Base-by-base conservation (phyloP, 192 early-diverging fungal genomes). In the Podochytrium sp. region DNA sequence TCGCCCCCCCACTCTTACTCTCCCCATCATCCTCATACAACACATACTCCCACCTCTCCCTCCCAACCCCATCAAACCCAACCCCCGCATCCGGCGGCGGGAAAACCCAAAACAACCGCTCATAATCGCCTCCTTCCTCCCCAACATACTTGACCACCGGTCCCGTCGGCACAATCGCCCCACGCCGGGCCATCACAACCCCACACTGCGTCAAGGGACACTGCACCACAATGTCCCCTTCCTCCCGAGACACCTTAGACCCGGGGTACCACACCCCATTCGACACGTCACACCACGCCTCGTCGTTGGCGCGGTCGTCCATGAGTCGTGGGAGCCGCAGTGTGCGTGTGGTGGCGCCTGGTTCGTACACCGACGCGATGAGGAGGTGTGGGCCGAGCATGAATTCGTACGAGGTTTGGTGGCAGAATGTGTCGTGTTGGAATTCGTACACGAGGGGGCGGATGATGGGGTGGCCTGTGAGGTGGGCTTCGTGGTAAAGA, bases 381-480 rank as follows among this genome's bases (percentile, higher is more conserved):
- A 90, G 66, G 2, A 90, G 56, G n/a, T 33, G 20, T 4, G 75
- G 51, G 14, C 88, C 88, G 47, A 90, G 68, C 75, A 90, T 80
- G 64, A 80, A 90, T 42, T 89, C 85, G 66, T 85, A 89, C 3
- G 75, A 61, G 30, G 60, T 35, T 41, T 76, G 53, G 39, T 82
- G 76, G 1, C 76, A 76, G 1, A 59, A 23, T 4, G 55, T 59
- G 59, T 90, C 88, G 35, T 80, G 47, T 40, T 79, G 84, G 42
- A 84, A 87, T 69, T 89, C 73, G 32, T 80, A 87, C 47, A 89
- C 71, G 5, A 82, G 55, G 0, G 88, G 88, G 30, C 88, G 81
- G 30, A 87, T 76, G 12, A 88, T 55, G 12, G 88, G 88, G 20
- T 58, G 35, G 34, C 80, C 80, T 2, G 49, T 62, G 10, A 53